Conservation (phyloP, 192 early-diverging fungal genomes). For the Backusella liffmaniae region DNA sequence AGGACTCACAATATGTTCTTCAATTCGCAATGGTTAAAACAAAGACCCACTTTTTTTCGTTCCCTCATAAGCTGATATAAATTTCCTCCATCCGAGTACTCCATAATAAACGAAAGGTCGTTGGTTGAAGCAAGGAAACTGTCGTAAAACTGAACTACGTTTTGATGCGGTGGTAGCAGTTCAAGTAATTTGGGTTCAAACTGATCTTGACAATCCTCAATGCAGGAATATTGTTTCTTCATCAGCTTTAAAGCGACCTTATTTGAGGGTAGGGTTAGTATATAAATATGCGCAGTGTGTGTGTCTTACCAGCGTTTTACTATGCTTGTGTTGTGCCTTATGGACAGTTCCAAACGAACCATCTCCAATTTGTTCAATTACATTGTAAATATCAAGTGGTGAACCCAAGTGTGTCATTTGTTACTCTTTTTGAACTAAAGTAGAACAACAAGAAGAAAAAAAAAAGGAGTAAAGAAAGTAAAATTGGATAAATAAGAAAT, state of each 20-base stretch:
- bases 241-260: slow-evolving; percentile 90
- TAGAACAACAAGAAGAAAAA: too few species aligned
- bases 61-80: slow-evolving; percentile 87
- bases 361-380: slow-evolving; percentile 71
- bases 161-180: slow-evolving; percentile 70
- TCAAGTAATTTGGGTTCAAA: slow-evolving; percentile 78
- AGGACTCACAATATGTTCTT: slow-evolving; percentile 71
- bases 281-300: neutral
- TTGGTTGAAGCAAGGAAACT: slow-evolving; percentile 72
- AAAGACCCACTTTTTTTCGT: slow-evolving; percentile 54
- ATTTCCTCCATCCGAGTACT: slow-evolving; percentile 89
- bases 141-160: slow-evolving; percentile 82
- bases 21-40: slow-evolving; percentile 62
- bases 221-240: slow-evolving; percentile 78
- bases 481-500: too few species aligned
- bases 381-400: slow-evolving; percentile 54
- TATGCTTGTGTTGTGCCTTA: slow-evolving; percentile 59
- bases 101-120: slow-evolving; percentile 92
- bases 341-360: slow-evolving; percentile 83
- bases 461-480: too few species aligned
- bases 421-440: neutral
- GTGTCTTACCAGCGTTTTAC: slow-evolving; percentile 59
- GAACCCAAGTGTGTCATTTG: slow-evolving; percentile 17
- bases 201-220: slow-evolving; percentile 69
- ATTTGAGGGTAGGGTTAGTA: neutral